Percentiles rank a stretch among this genome's conserved stretches.
These are phyloP conservation scores for Cavenderia fasciculata DNA, from an alignment of 78 protist genomes.

Conservation along the genomic window DNA sequence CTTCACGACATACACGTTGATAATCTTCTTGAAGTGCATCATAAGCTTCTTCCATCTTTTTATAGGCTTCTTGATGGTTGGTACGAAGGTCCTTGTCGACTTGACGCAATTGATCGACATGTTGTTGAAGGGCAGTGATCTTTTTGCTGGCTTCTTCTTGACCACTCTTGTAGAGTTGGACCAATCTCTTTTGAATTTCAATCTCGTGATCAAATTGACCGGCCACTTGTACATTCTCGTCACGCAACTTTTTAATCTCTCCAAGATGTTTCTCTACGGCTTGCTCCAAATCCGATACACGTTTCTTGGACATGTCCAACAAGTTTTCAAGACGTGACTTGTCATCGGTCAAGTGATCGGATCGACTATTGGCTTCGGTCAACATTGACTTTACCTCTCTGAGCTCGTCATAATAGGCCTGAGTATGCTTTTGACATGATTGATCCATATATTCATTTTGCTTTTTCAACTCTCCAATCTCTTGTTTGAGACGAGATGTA, in stretches of 20 bases:
- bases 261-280: neutral
- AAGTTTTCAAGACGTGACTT: neutral
- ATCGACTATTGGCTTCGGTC: neutral
- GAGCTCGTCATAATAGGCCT: constrained; percentile 28
- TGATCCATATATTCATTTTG: constrained; percentile 25
- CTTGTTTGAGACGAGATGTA: constrained; percentile 49
- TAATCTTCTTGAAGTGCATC: constrained; percentile 41
- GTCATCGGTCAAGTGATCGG: neutral
- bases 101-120: constrained; percentile 36
- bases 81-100: constrained; percentile 11
- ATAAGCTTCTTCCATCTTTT: constrained; percentile 65
- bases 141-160: constrained; percentile 33
- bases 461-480: constrained; percentile 31
- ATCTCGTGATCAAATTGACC: constrained; percentile 49
- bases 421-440: neutral
- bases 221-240: neutral
- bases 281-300: neutral
- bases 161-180: constrained; percentile 22
- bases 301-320: neutral
- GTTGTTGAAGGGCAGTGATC: constrained; percentile 13
- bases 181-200: constrained; percentile 27
- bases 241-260: neutral
- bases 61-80: constrained; percentile 48
- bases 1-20: constrained; percentile 23
- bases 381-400: constrained; percentile 31